These are phyloP conservation scores for Sporobolomyces pararoseus DNA, from an alignment of 768 basidiomycete species.

Conservation along the genomic window DNA sequence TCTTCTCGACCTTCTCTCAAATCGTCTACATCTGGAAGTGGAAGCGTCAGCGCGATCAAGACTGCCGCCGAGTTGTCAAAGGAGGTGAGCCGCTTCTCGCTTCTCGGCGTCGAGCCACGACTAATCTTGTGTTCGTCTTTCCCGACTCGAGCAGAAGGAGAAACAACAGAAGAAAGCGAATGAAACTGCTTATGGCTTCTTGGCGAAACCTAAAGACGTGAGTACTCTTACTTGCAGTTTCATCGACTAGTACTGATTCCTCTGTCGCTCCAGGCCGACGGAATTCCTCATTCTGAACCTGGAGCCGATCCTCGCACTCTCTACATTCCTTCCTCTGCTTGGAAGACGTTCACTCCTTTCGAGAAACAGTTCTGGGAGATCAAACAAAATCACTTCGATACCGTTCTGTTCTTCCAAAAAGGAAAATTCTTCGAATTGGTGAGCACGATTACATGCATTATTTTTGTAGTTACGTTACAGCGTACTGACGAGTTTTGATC, in stretches of 20 bases:
- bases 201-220: conserved; percentile 44
- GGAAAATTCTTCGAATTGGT: conserved; percentile 56
- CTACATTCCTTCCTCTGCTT: conserved; percentile 68
- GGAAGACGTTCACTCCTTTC: conserved; percentile 86
- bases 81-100: conserved; percentile 18
- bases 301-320: conserved; percentile 88
- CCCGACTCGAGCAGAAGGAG: conserved; percentile 67
- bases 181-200: conserved; percentile 53
- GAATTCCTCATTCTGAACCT: conserved; percentile 68
- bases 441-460: neutral
- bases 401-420: conserved; percentile 96
- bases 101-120: neutral
- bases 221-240: neutral
- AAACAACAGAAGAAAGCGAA: conserved; percentile 68
- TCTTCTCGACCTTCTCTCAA: conserved; percentile 17
- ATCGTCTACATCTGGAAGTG: conserved; percentile 28
- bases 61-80: conserved; percentile 44
- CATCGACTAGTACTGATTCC: neutral
- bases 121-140: conserved; percentile 49
- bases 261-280: conserved; percentile 63
- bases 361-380: conserved; percentile 83
- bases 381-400: conserved; percentile 92
- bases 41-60: conserved; percentile 47
- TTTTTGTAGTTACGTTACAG: neutral
- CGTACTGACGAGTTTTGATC: neutral